These are phyloP conservation scores for Glarea lozoyensis DNA, from an alignment of 495 filamentous ascomycete species.

Conservation along the genomic window DNA sequence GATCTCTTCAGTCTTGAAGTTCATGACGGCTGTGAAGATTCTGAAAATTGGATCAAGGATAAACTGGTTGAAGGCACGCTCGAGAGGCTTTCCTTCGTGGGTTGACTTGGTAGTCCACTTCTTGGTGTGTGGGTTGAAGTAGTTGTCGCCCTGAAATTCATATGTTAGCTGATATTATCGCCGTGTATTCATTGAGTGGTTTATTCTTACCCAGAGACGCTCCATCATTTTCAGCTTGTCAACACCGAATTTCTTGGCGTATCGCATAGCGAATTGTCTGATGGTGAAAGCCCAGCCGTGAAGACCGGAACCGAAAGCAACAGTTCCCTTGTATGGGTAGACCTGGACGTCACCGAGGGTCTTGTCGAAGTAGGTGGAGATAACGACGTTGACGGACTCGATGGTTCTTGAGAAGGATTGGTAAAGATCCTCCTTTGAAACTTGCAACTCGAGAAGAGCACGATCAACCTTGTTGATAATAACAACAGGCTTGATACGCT, in stretches of 20 bases:
- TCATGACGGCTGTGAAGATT: conserved; percentile 92
- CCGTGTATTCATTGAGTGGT: not conserved
- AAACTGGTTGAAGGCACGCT: conserved; percentile 99
- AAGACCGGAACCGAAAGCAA: conserved; percentile 99
- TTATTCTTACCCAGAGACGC: conserved; percentile 80
- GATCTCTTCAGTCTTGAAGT: conserved; percentile 97
- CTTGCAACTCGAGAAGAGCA: conserved; percentile 95
- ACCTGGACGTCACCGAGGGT: conserved; percentile 95
- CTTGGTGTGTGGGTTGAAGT: conserved; percentile 99
- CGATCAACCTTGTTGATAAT: conserved; percentile 99
- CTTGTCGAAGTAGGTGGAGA: conserved; percentile 98
- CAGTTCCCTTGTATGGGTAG: conserved; percentile 90
- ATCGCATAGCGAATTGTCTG: conserved; percentile 92
- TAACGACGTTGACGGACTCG: conserved; percentile 99
- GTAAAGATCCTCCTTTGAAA: conserved; percentile 98
- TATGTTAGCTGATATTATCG: conserved; percentile 28
- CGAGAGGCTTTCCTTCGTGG: conserved; percentile 76
- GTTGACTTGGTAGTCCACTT: conserved; percentile 90
- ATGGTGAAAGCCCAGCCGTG: conserved; percentile 99
- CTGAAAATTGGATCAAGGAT: conserved; percentile 99
- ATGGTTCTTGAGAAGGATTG: conserved; percentile 99
- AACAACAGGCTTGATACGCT: conserved; percentile 99
- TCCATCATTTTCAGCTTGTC: conserved; percentile 99
- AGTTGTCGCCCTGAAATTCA: conserved; percentile 74
- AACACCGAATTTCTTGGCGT: conserved; percentile 99